Evolutionary conservation across 345 rosid genomes (phyloP).

Genomic region (Eucalyptus rudis): DNA sequence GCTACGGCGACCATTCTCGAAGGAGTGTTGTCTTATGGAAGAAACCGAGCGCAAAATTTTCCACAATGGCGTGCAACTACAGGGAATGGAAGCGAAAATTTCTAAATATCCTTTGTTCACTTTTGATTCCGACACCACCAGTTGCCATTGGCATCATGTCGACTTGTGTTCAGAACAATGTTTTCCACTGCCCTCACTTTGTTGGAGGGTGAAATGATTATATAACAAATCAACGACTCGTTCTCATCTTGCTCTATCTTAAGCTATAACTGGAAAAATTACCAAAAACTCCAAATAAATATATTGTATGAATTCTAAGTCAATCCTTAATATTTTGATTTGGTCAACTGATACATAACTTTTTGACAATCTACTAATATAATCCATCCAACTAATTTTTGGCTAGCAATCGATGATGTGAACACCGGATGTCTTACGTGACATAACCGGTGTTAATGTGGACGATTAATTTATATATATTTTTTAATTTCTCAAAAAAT

Average conservation of each 20-base stretch:
- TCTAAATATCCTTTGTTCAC: neutral
- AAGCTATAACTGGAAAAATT: neutral
- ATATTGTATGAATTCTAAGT: neutral
- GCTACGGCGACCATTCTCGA: neutral
- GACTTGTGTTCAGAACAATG: neutral
- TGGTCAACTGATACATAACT: no score
- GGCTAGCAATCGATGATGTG: no score
- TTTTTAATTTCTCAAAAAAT: no score
- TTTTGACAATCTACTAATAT: neutral
- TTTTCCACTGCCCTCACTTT: neutral
- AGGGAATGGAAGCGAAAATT: neutral
- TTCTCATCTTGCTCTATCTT: neutral
- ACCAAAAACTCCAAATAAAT: neutral
- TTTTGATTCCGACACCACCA: neutral
- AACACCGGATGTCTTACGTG: fast-evolving
- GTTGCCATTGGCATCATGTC: neutral
- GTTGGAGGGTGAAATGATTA: neutral
- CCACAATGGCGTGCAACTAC: neutral
- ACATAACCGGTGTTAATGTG: no score
- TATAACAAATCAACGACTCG: neutral
- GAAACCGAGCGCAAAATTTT: neutral
- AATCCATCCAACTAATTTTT: neutral
- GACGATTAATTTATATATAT: no score
- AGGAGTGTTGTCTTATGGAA: neutral
- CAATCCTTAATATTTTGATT: neutral